Evolutionary conservation across 768 basidiomycete genomes (phyloP), one percentile per base, ranked within the genome.

Genomic region (Cyclocybe aegerita): DNA sequence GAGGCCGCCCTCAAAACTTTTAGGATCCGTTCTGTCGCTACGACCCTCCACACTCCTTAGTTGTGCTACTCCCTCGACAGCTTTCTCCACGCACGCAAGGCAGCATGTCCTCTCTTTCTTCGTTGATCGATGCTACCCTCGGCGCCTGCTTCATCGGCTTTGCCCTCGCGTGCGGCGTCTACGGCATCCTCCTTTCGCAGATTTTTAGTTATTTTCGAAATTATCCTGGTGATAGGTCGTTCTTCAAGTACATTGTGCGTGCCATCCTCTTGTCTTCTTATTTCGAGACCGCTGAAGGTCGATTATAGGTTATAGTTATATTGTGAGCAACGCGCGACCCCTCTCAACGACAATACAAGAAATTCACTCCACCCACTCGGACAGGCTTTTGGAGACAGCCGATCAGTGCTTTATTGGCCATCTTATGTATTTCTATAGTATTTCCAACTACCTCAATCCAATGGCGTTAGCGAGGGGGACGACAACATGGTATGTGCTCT

Each of bases 61-160:
- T 23, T 23, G 23, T 23, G 39, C 47, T 9, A 23, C 50, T 15
- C 30, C 38, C 35, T 37, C 37, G 37, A 38, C 42, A 38, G 23
- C 23, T 23, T 48, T 39, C 43, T 31, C 44, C 39, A 23, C 16
- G 23, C 33, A 23, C 39, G 35, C 43, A 43, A 16, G 49, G 7
- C 42, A 44, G 14, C 40, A 47, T 53, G 46, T 51, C 47, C 39
- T 29, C 50, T 15, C 39, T 50, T 36, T 39, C 50, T 32, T 49
- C 60, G 48, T 66, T 55, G 46, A 61, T 78, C 46, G 64, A 74
- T 48, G 74, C 70, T 57, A 85, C 85, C 1, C 73, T 86, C 11
- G 85, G 85, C 33, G 83, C 84, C 12, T 65, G 79, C 39, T 76
- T 85, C 54, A 60, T 84, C 40, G 85, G 85, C 31, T 83, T 83